Conservation (phyloP, 202 grass and related monocot genomes). For the Setaria viridis region DNA sequence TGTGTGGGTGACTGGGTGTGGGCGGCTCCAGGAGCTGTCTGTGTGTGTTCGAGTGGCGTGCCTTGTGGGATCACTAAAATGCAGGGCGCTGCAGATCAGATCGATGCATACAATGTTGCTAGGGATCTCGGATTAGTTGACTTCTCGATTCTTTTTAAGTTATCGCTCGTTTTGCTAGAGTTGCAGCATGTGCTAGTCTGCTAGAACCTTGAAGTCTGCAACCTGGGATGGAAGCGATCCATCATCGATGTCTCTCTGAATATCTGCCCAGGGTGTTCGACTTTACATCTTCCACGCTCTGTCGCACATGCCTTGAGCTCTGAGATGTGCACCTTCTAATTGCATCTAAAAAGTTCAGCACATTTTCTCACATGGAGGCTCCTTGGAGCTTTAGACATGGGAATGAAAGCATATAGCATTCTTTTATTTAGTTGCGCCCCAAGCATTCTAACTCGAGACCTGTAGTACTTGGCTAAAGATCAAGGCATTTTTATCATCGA, state of each 20-base stretch:
- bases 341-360: too few relatives aligned
- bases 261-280: not conserved
- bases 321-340: too few relatives aligned
- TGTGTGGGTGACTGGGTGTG: not conserved
- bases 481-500: too few relatives aligned
- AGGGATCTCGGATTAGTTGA: not conserved
- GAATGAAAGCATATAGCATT: too few relatives aligned
- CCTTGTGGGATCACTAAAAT: conserved; percentile 8
- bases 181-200: not conserved
- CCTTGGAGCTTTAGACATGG: too few relatives aligned
- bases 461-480: too few relatives aligned
- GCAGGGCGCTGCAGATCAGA: not conserved
- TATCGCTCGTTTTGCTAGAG: not conserved
- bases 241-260: not conserved
- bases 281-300: not conserved
- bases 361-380: too few relatives aligned
- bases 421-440: too few relatives aligned
- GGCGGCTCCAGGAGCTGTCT: not conserved
- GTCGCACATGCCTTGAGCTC: too few relatives aligned
- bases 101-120: not conserved
- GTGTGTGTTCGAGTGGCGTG: not conserved
- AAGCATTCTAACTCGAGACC: too few relatives aligned
- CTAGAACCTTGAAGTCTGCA: not conserved
- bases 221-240: not conserved
- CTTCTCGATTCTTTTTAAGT: not conserved